Percentiles rank a stretch among this genome's conserved stretches.
phyloP scores from a whole-genome alignment of 257 asterid genomes.

The Pogostemon cablin region DNA sequence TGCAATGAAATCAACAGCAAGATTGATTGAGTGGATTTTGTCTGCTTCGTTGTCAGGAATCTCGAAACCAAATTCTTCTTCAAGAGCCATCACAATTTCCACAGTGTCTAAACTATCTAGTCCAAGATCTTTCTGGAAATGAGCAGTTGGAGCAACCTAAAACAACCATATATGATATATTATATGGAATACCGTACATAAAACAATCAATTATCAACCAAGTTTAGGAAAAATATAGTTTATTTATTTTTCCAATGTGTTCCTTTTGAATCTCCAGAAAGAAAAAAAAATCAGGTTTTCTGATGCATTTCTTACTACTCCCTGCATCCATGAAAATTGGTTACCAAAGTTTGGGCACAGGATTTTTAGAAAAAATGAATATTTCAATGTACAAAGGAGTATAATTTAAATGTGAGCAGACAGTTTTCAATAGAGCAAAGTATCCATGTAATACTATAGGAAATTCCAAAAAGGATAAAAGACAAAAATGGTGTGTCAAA shows the following conservation, averaged over 20 bases:
- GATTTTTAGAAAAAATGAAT: no score
- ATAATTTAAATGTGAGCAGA: no score
- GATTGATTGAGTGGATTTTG: slow-evolving; percentile 45
- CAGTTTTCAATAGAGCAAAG: no score
- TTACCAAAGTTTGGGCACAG: no score
- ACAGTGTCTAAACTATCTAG: slow-evolving; percentile 51
- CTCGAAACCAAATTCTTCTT: slow-evolving; percentile 51
- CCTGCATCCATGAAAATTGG: no score
- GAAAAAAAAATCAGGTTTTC: neutral
- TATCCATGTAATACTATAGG: no score
- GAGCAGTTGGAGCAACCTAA: slow-evolving; percentile 46
- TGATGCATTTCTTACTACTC: neutral
- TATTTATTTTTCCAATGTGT: neutral
- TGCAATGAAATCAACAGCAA: slow-evolving; percentile 49
- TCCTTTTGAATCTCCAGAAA: neutral
- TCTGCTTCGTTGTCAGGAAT: slow-evolving; percentile 55
- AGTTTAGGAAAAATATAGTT: neutral
- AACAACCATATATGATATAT: neutral
- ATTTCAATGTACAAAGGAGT: no score
- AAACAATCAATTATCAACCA: neutral
- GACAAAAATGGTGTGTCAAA: no score
- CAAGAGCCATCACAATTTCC: slow-evolving; percentile 54
- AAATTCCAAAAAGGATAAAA: no score
- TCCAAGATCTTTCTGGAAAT: slow-evolving; percentile 52
- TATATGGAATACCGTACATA: no score